Evolutionary conservation across 2,329 filamentous ascomycete species (phyloP), one percentile per base, ranked within the genome.

Genomic region (Podosphaera xanthii): DNA sequence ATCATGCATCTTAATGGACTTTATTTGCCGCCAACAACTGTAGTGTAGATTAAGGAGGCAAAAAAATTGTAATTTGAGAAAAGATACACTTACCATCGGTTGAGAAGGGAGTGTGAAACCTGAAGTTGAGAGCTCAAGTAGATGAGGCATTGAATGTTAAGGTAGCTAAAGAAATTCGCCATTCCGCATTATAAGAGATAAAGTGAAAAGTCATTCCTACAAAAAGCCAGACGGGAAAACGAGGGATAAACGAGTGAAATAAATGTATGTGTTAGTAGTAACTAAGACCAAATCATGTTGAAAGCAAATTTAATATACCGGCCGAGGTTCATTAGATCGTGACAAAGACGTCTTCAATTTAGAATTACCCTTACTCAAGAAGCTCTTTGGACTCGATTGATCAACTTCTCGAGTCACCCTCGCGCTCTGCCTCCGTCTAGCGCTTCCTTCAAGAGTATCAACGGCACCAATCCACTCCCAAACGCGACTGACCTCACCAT

Each of bases 401-500:
- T 66, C 66, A 54, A 61, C 63, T 3, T 64, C 66, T 65, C 65
- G 68, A 50, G 62, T 64, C 22, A 75, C 72, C n/a, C 78, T 72
- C 1, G 74, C 76, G 50, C 65, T 65, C 64, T 76, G 80, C 64
- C 74, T 75, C 40, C 75, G 72, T 68, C 63, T 59, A 34, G 60
- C 46, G 61, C 70, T 40, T 7, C 61, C 60, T 30, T 61, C 60
- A 59, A 59, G 60, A 22, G 62, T 64, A 12, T 65, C 14, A 22
- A 75, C 72, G 12, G 80, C 78, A 0, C 81, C 81, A 62, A 84
- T 83, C 81, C 81, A 84, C 67, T 84, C 82, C 81, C 81, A 84
- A 0, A 80, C 81, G 35, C 80, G 74, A 35, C 79, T 80, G 36
- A 85, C 77, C 67, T 84, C 82, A 40, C 81, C 82, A 64, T 76